Base-by-base conservation (phyloP, 352 stramenopile species). In the Phytophthora cajani region DNA sequence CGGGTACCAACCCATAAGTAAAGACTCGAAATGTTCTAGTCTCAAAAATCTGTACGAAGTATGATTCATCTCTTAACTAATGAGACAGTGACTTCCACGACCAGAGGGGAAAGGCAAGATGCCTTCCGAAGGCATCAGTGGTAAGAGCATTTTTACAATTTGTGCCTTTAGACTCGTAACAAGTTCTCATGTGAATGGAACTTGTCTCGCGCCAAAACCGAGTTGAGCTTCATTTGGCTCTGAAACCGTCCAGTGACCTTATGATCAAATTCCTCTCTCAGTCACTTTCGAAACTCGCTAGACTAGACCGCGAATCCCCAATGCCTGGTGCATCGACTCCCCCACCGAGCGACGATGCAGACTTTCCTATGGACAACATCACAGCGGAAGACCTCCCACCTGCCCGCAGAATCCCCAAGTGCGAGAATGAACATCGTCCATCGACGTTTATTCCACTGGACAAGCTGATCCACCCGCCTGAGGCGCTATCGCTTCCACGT, bases 401-500 rank as follows among this genome's bases (percentile, higher is more conserved):
- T 5, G 5, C 14, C 38, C 30, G 52, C 7, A 8, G 12, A 9
- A 19, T 44, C 6, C 7, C 42, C 16, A 57, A 52, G 23, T 32
- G 32, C 7, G 19, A 56, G n/a, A 25, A 38, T 21, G 12, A 67
- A 9, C n/a, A n/a, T 6, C 32, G 59, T 17, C 12, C n/a, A 11
- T 69, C 60, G 14, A 38, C 30, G 9, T 63, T 42, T n/a, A 7
- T 52, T 19, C 40, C 53, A 16, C 25, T 19, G 3, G 17, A 49
- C 19, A 65, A 56, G 27, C 55, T 70, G 19, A 11, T 21, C 0
- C 38, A 75, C 3, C 14, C n/a, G 7, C 49, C 36, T 19, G 62
- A 75, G 63, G 12, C n/a, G 14, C 21, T 71, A n/a, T 67, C 62
- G 3, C 27, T 54, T 2, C 21, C 32, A 9, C 55, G 62, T 5